phyloP scores from a whole-genome alignment of 306 rosid genomes.

The Clitoria ternatea region DNA sequence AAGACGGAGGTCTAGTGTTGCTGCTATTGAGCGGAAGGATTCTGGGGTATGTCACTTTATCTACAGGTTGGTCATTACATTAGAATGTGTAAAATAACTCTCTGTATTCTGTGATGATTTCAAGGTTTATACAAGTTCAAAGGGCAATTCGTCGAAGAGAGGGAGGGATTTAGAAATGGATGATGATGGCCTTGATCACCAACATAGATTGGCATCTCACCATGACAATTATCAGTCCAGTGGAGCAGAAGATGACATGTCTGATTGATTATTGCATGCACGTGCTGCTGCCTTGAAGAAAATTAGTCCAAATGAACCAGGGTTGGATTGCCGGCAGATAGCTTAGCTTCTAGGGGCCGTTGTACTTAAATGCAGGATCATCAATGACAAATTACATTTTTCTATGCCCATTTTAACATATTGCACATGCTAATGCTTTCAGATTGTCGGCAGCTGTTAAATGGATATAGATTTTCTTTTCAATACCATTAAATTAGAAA shows the following conservation, averaged over 20 bases:
- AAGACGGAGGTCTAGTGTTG: constrained; percentile 65
- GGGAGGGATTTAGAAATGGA: constrained; percentile 53
- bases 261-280: constrained; percentile 47
- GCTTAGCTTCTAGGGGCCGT: constrained; percentile 3
- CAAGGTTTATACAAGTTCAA: constrained; percentile 59
- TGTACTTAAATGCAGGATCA: constrained; percentile 24
- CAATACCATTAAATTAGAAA: constrained; percentile 21
- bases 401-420: constrained; percentile 25
- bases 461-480: constrained; percentile 28
- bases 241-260: constrained; percentile 87
- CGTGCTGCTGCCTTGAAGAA: constrained; percentile 25
- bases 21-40: constrained; percentile 72
- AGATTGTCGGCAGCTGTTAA: constrained; percentile 36
- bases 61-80: not conserved
- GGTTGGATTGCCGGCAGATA: constrained; percentile 16
- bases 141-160: constrained; percentile 47
- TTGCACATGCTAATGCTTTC: constrained; percentile 27
- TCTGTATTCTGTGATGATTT: constrained; percentile 20
- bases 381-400: constrained; percentile 12
- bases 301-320: constrained; percentile 13
- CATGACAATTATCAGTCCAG: constrained; percentile 70
- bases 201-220: constrained; percentile 45
- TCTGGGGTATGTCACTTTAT: constrained; percentile 54
- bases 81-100: not conserved
- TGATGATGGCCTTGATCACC: constrained; percentile 64